Base-by-base conservation (phyloP, 2,329 filamentous ascomycete genomes). In the Talaromyces sp. region DNA sequence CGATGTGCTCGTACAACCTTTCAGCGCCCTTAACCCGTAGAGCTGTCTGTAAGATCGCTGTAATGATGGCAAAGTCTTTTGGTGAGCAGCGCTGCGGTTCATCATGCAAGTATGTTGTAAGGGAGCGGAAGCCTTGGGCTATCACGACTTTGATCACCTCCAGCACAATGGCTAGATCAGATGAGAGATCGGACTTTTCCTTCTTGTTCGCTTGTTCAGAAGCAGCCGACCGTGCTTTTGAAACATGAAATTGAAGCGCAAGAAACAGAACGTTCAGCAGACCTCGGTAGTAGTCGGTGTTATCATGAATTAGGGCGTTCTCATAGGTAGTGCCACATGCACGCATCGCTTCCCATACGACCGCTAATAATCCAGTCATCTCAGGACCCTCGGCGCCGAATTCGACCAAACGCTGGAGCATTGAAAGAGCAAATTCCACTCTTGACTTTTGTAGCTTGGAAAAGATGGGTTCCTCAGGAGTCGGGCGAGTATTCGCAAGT, bases 251-350 rank as follows among this genome's bases (percentile, higher is more conserved):
- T 79, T 86, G 88, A 31, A 98, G 83, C 0, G 90, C 85, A 56
- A 98, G 87, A 73, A 95, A 97, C 5, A 99, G 84, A 3, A 94
- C 87, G 72, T 91, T 92, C 19, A 98, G 83, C 10, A 97, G 85
- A 0, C 89, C 90, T 58, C 95, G 90, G 76, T 96, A 96, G 73
- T 97, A 94, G 39, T 85, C 81, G 9, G 81, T 87, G 68, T 87
- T 82, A 16, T 85, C 82, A 62, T 82, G 81, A 3, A 81, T 79
- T 63, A 88, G 80, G 0, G 86, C 85, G 59, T 82, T 79, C 66
- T 89, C 87, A 68, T 89, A 90, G 49, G 86, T 84, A 7, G 82
- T 74, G 62, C 83, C 81, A 11, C 84, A 80, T 60, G 79, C 77
- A 43, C 82, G 81, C 56, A 89, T 82, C 14, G 87, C 82, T 57